Evolutionary conservation across 805 yeast species (phyloP).

Genomic region (Suhomyces sp.): DNA sequence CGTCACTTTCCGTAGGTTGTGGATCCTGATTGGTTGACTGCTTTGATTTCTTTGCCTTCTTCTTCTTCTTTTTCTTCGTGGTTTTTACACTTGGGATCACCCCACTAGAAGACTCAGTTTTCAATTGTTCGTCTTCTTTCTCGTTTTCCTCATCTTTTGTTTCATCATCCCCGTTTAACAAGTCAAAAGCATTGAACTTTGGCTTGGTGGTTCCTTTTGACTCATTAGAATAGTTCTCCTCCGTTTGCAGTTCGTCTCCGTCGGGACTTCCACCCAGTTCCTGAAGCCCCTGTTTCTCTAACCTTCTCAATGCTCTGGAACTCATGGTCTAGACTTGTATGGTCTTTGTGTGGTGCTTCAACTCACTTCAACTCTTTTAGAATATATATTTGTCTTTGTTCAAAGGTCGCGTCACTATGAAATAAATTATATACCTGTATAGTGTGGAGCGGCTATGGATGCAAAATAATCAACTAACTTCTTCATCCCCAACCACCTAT

Average conservation of each 20-base stretch:
- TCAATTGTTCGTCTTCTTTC: conserved; percentile 17
- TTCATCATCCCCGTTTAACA: conserved; percentile 35
- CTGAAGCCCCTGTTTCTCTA: conserved; percentile 23
- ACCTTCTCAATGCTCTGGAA: conserved; percentile 25
- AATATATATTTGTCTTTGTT: too few relatives aligned
- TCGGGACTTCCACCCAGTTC: conserved; percentile 5
- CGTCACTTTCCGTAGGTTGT: conserved; percentile 44
- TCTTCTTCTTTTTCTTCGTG: conserved; percentile 8
- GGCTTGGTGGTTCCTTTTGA: conserved; percentile 14
- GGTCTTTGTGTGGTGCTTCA: too few relatives aligned
- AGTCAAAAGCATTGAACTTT: conserved; percentile 46
- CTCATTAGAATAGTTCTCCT: conserved; percentile 12
- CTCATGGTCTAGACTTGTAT: too few relatives aligned
- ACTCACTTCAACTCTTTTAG: too few relatives aligned
- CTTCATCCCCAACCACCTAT: too few relatives aligned
- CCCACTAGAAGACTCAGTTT: too few relatives aligned
- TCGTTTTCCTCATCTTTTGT: conserved; percentile 21
- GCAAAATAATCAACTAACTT: too few relatives aligned
- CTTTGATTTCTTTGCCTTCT: conserved; percentile 23
- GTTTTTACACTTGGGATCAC: neutral
- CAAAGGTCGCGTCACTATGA: too few relatives aligned
- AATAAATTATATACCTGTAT: too few relatives aligned
- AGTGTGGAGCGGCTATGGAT: too few relatives aligned
- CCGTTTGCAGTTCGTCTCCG: too few relatives aligned
- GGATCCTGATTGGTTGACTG: conserved; percentile 13